A percentile compares a stretch with the other conserved stretches of the same genome.
phyloP scores from a whole-genome alignment of 768 basidiomycete genomes.

The Mycena galopus region DNA sequence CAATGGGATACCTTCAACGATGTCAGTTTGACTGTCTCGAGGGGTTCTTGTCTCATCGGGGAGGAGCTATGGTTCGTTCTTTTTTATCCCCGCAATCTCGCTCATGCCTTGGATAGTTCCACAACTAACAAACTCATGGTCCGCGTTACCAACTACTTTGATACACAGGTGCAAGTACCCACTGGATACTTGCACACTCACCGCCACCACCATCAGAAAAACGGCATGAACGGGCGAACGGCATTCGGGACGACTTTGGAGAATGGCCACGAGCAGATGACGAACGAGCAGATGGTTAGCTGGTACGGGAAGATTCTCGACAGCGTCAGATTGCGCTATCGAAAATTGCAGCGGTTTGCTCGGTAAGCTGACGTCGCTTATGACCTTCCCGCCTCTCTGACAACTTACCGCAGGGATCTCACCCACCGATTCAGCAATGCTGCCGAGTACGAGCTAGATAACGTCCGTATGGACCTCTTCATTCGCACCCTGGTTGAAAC shows the following conservation, averaged over 20 bases:
- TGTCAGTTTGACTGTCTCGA: slow-evolving; percentile 88
- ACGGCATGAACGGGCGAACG: slow-evolving; percentile 39
- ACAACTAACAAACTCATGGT: slow-evolving; percentile 94
- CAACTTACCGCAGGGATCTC: slow-evolving; percentile 60
- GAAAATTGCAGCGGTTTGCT: slow-evolving; percentile 94
- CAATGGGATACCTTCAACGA: slow-evolving; percentile 97
- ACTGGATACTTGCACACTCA: slow-evolving; percentile 51
- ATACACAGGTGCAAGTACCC: slow-evolving; percentile 90
- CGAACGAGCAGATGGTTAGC: slow-evolving; percentile 81
- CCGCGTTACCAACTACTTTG: slow-evolving; percentile 94
- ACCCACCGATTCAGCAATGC: slow-evolving; percentile 94
- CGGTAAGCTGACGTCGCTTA: slow-evolving; percentile 62
- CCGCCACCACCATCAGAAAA: slow-evolving; percentile 33
- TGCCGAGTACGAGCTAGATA: slow-evolving; percentile 88
- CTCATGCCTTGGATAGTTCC: slow-evolving; percentile 63
- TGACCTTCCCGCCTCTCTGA: background rate
- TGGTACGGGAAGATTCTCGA: slow-evolving; percentile 97
- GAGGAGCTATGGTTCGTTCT: slow-evolving; percentile 91
- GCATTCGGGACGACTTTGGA: slow-evolving; percentile 50
- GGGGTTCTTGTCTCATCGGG: slow-evolving; percentile 91
- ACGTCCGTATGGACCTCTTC: slow-evolving; percentile 81
- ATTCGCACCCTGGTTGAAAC: slow-evolving; percentile 84
- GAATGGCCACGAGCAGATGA: slow-evolving; percentile 64
- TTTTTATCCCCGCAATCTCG: background rate
- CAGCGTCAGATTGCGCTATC: slow-evolving; percentile 89